phyloP scores from a whole-genome alignment of 305 asterid genomes.

The Fraxinus ornus region DNA sequence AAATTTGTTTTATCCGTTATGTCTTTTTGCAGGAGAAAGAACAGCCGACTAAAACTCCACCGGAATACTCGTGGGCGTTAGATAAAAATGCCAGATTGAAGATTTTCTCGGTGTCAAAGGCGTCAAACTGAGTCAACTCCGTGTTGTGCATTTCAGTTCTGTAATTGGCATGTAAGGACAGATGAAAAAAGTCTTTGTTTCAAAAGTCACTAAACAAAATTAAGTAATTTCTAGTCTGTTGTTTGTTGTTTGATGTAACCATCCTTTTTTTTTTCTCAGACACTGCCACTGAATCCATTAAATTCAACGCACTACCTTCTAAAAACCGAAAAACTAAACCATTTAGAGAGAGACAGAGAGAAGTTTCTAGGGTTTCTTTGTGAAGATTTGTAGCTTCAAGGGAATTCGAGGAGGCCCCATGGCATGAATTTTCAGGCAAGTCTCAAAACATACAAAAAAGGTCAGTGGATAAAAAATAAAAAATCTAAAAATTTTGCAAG shows the following conservation, averaged over 20 bases:
- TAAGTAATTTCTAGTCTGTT: slow-evolving; percentile 19
- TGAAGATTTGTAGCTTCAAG: slow-evolving; percentile 20
- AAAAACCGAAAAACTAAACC: slow-evolving; percentile 1
- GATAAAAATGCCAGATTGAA: slow-evolving; percentile 6
- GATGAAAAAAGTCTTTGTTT: slow-evolving; percentile 29
- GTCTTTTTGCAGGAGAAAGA: slow-evolving; percentile 22
- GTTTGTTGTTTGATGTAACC: slow-evolving; percentile 35
- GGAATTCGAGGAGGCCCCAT: not conserved
- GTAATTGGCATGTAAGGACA: slow-evolving; percentile 44
- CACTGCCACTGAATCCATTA: slow-evolving; percentile 49
- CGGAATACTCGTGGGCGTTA: slow-evolving; percentile 46
- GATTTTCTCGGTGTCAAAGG: slow-evolving; percentile 25
- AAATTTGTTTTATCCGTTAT: not conserved
- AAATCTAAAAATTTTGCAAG: not conserved
- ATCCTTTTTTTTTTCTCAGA: slow-evolving; percentile 37
- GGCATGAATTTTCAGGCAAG: slow-evolving; percentile 24
- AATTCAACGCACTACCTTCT: slow-evolving; percentile 53
- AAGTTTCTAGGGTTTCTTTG: slow-evolving; percentile 43
- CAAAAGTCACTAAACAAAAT: slow-evolving; percentile 25
- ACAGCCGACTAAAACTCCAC: slow-evolving; percentile 26
- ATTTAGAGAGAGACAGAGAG: slow-evolving; percentile 6
- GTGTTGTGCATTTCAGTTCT: slow-evolving; percentile 20
- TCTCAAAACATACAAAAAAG: slow-evolving; percentile 18
- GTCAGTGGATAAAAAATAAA: slow-evolving; percentile 10
- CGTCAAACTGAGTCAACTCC: slow-evolving; percentile 41